Base-by-base conservation (phyloP, 2,329 filamentous ascomycete genomes). In the Fusarium ramigenum region DNA sequence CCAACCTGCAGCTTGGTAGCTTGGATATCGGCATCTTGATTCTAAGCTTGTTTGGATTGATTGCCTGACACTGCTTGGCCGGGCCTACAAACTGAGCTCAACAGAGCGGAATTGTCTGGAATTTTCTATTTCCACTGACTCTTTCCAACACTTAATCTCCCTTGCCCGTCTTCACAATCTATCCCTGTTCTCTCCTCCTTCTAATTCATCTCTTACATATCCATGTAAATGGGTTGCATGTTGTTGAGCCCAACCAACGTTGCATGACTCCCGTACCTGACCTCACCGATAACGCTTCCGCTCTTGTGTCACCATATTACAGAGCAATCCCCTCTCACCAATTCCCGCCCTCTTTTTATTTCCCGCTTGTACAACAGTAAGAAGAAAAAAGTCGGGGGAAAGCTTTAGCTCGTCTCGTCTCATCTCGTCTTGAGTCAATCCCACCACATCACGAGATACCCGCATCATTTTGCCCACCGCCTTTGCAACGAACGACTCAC, bases 391-490 rank as follows among this genome's bases (percentile, higher is more conserved):
- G 25, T 23, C 9, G 14, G 21, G 54, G 37, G 50, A 1, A 12
- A 52, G 53, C 52, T 53, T 21, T 64, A 23, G 43, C 43, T 69
- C 23, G 32, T n/a, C 50, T 43, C 40, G 37, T n/a, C 50, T 43
- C 40, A 42, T 25, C 42, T 47, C 49, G 52, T 57, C 36, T 61
- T 23, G 59, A 47, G 44, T 54, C 42, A 43, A 65, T 58, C 42
- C 47, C 42, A 40, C 25, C 54, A 28, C 49, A 74, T 74, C 72
- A 74, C 72, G 72, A 74, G 69, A 73, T 65, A 69, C 65, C 61
- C 25, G 50, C 57, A 44, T 57, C 53, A 39, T 47, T 50, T 56
- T 52, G 54, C 58, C 72, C 72, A 74, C 72, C 72, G 72, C 72
- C 60, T 67, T 74, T 70, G 39, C 47, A 58, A 37, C 50, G 32